Base-by-base conservation (phyloP, 2,329 filamentous ascomycete species). In the Neospermospora avenae region DNA sequence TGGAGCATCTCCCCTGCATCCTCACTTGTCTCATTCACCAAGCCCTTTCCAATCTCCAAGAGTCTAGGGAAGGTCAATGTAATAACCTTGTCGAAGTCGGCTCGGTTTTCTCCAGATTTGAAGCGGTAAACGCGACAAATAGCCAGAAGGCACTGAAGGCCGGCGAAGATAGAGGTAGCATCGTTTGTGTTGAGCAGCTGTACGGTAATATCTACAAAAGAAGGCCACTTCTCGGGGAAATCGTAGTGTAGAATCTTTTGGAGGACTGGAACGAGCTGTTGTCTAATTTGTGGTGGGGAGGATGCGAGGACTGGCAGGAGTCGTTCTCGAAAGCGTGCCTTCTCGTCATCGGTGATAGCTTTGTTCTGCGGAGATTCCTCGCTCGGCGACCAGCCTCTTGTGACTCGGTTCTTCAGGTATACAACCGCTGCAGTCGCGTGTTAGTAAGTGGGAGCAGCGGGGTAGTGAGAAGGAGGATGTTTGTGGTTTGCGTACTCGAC, bases 1-100 rank as follows among this genome's bases (percentile, higher is more conserved):
- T 96, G 90, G 68, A 99, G 81, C 90, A 99, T 98, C 78, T 98
- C 95, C 61, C 91, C 93, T 18, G 93, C 95, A 77, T 99, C 95
- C 68, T 96, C 81, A 73, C 91, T 96, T 72, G 90, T 90, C 78
- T 98, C 93, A 67, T 91, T 88, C 48, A 96, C 89, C 69, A 98
- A 79, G 74, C 90, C 89, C 72, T 91, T 92, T 69, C 93, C 96
- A 71, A 99, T 95, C 64, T 83, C 81, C 67, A 98, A 80, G 65
- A 98, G 80, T 65, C 92, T 87, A 20, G 95, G 92, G 77, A 99
- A 99, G 61, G 91, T 91, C 62, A 88, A 85, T 74, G 92, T 90
- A 63, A 98, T 90, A 69, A 99, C 96, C 76, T 91, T 92, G 75
- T 97, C 93, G 71, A 99, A 96, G 73, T 98, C 92, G 53, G 83